Base-by-base conservation (phyloP, 2,329 filamentous ascomycete genomes). In the Diaporthe ampelina region DNA sequence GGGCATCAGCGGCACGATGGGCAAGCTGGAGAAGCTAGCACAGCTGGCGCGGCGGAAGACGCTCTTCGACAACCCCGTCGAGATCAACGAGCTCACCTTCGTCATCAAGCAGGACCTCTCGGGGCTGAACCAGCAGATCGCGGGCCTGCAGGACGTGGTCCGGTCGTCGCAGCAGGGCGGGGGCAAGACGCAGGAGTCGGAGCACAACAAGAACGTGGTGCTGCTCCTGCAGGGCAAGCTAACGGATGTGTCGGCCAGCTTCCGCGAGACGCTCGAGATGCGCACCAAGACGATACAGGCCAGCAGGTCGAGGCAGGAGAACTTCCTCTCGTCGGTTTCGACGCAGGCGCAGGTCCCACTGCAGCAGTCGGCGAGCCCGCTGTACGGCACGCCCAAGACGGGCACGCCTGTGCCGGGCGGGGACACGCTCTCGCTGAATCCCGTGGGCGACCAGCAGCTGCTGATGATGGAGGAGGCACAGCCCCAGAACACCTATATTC, bases 271-370 rank as follows among this genome's bases (percentile, higher is more conserved):
- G 8, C 88, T 99, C 13, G 97, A 99, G 83, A 94, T 97, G 56
- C 92, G 97, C 74, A 98, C 97, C 70, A 98, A 98, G 87, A 99
- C 98, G 83, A 98, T 99, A 77, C 97, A 98, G 84, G 97, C 96
- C 4, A 97, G 94, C 74, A 90, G 95, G 75, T 95, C 94, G 59
- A 88, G 97, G 77, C 98, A 97, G 29, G 97, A 98, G 84, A 98
- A 98, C 81, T 99, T 99, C 80, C 95, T 99, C 71, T 97, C 94
- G 3, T 93, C 94, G 4, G 95, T 98, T 19, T 94, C 94, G 3
- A 92, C 94, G 75, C 93, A 95, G 79, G 89, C 93, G 3, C 91
- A 94, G 78, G 87, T 88, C 0, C 86, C 93, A 17, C 87, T 94
- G 50, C 90, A 91, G 79, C 91, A 94, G 80, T 95, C 93, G 7